Evolutionary conservation across 331 rosid species (phyloP), one percentile per base, ranked within the genome.

Genomic region (Malus hybrid): DNA sequence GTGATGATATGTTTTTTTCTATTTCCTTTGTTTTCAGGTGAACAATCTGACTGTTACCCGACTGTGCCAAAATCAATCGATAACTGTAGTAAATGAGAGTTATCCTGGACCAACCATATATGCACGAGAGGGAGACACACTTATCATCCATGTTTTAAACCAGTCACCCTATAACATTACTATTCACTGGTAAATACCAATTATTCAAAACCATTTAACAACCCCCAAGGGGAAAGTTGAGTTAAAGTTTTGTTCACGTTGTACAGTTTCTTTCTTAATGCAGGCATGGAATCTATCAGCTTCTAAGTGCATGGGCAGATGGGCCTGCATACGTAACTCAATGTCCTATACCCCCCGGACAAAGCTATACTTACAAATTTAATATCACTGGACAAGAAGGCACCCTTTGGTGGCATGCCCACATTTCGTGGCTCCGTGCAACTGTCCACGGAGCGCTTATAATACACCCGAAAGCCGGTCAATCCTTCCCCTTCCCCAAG

Each of bases 321-420:
- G 89, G 89, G 28, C 89, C 87, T 1, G 70, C 4, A 33, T 78
- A 75, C 60, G 69, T 73, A 10, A 86, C 85, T 24, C 89, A 86
- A 42, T 86, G 89, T 32, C 85, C 89, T 5, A 86, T 86, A 52
- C 73, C n/a, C 18, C 78, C 87, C 0, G 85, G 83, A 8, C 10
- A 55, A 2, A 75, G 13, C 22, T 86, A 76, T 36, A 80, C 83
- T 1, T 83, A 86, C 73, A 83, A 65, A 59, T 86, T 86, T 69
- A 86, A 86, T 1, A 71, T 86, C 76, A 86, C 73, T 15, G 83
- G 85, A 36, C 87, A 86, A n/a, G 89, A 86, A 64, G 89, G 89
- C 5, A 86, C 89, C 8, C 81, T 83, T 13, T 86, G 89, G 89
- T 86, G 89, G 89, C 89, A 86, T 32, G 85, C 89, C 0, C 89